Evolutionary conservation across 306 rosid genomes (phyloP), one percentile per base, ranked within the genome.

Genomic region (Argentina anserina): DNA sequence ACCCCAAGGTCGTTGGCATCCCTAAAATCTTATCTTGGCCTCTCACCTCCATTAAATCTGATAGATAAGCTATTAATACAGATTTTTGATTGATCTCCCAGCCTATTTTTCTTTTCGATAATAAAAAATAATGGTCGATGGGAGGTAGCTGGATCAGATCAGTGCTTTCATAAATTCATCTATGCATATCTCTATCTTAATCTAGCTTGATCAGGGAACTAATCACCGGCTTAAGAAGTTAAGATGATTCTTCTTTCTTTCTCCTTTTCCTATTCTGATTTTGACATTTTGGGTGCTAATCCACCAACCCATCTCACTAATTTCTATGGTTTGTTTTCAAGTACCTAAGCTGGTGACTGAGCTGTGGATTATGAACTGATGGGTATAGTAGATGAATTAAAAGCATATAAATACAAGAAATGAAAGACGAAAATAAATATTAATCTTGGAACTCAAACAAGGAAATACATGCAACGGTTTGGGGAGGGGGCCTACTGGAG

Each of bases 1-100:
- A 85, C 64, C 76, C 86, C 47, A 83, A 47, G 72, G 77, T 75
- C 62, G 76, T 84, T 76, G 86, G 80, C 82, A 80, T 85, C 81
- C 81, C 83, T 77, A 78, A 77, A 76, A 80, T 81, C 83, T 84
- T 81, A 29, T 83, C 80, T 70, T 79, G 76, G 3, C 79, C 76
- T 79, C 89, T 82, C 76, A 74, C 50, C 83, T 81, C 90, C 86
- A 88, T 88, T 77, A 81, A 87, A 84, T 86, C 69, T 76, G 34
- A 29, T 40, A 21, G 60, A 21, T 65, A 40, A 71, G 36, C 36
- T 33, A 5, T 17, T 23, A 9, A 20, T 15, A 18, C 67, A 29
- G 21, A 17, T 34, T 34, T 4, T 20, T 34, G 43, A 15, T 45
- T 58, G 71, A 75, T 77, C 53, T 68, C 84, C 70, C 69, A 67